These are phyloP conservation scores for Westerdykella ornata DNA, from an alignment of 2,329 filamentous ascomycete species.

Conservation along the genomic window DNA sequence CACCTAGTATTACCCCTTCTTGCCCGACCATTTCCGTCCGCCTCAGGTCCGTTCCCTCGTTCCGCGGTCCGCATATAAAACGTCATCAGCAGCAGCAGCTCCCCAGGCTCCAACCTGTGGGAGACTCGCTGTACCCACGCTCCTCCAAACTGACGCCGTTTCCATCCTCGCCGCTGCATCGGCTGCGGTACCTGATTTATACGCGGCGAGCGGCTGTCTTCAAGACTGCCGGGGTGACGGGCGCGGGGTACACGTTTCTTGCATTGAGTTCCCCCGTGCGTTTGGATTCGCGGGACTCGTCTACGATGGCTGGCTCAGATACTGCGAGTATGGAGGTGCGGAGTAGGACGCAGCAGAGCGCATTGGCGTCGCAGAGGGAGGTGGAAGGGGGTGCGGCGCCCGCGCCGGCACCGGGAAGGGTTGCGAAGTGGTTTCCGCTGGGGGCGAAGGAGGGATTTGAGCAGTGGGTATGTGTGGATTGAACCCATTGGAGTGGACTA, in stretches of 20 bases:
- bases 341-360: conserved; percentile 39
- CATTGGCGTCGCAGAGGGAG: conserved; percentile 45
- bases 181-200: conserved; percentile 27
- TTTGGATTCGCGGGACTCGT: conserved; percentile 19
- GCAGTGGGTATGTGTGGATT: conserved; percentile 66
- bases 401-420: conserved; percentile 19
- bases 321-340: conserved; percentile 12
- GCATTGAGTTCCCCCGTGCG: conserved; percentile 25
- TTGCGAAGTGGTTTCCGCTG: conserved; percentile 63
- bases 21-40: conserved; percentile 2
- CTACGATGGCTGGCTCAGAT: conserved; percentile 26
- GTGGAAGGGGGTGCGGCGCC: conserved; percentile 32
- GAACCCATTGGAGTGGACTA: not conserved
- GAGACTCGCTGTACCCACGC: conserved; percentile 9
- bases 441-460: conserved; percentile 85
- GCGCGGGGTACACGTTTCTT: conserved; percentile 28
- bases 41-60: conserved; percentile 3
- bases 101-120: conserved; percentile 6
- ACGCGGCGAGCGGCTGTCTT: conserved; percentile 16
- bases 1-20: no score
- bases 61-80: conserved; percentile 4
- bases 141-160: conserved; percentile 32
- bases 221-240: conserved; percentile 26
- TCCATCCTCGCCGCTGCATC: conserved; percentile 27
- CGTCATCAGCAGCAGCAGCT: conserved; percentile 2